Base-by-base conservation (phyloP, 192 early-diverging fungal species). In the Entomortierella beljakovae region DNA sequence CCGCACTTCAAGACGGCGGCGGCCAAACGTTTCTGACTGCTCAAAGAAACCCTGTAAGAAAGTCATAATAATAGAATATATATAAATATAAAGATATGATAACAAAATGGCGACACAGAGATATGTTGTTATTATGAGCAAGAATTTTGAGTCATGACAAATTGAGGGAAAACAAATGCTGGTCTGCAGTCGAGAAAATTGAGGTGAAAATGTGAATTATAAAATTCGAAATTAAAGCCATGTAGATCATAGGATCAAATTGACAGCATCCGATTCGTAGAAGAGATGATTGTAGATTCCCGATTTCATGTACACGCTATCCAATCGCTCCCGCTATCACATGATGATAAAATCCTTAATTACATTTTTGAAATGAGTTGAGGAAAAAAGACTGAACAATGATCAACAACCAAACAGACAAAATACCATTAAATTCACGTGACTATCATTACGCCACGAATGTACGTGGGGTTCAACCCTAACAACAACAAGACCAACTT, bases 1-100 rank as follows among this genome's bases (percentile, higher is more conserved):
- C 97, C 97, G 87, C 96, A 98, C 86, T 95, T 94, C 82, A 99
- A 91, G 82, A 99, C 95, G 86, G 94, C 92, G 71, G 97, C 92
- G 61, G 97, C 97, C 72, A 99, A 90, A 65, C 96, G 92, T 88
- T 99, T 99, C 90, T 99, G 97, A 80, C 87, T 88, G 67, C 84
- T 82, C 73, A 93, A 88, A 83, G 90, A 92, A 80, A 89, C 84
- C 92, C 90, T 93, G 70, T 16, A 42, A 46, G 20, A 57, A 57
- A 59, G 43, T 42, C 38, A 25, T 37, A 34, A 22, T 37, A 38
- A 34, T 37, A 34, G 33, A 35, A 3, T 15, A 51, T 25, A 25
- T 51, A 51, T 15, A 25, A 15, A 51, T 51, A 22, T 51, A 51
- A 6, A 51, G n/a, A 51, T 40, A 40, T 25, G 15, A 10, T 25